A percentile compares a stretch with the other conserved stretches of the same genome.
phyloP scores from a whole-genome alignment of 2,329 filamentous ascomycete genomes.

The Camillea tinctor region DNA sequence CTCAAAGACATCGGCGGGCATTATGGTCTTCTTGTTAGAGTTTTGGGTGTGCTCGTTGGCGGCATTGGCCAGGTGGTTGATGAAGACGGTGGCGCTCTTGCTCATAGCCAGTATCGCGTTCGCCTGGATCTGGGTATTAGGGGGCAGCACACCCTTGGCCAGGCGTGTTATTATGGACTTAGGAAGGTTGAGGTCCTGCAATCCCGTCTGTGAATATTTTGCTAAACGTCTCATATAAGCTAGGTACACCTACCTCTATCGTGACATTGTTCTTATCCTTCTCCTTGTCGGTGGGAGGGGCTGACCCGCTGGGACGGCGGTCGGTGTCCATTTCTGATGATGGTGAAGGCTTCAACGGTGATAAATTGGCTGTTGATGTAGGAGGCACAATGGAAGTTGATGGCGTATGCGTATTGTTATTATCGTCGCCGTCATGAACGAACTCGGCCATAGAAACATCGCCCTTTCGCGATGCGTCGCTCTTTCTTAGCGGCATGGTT shows the following conservation, averaged over 20 bases:
- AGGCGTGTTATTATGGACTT: constrained; percentile 79
- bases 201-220: constrained; percentile 12
- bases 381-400: constrained; percentile 18
- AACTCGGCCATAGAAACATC: constrained; percentile 47
- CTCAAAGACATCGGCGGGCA: constrained; percentile 71
- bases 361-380: constrained; percentile 22
- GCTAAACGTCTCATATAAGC: no score
- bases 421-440: constrained; percentile 41
- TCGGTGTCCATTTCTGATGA: constrained; percentile 36
- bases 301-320: constrained; percentile 29
- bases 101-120: constrained; percentile 77
- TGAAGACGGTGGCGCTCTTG: constrained; percentile 80
- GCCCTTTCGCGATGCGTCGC: constrained; percentile 44
- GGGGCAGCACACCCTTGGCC: constrained; percentile 75
- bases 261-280: constrained; percentile 37
- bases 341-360: constrained; percentile 22
- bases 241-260: constrained; percentile 49
- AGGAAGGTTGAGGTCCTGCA: constrained; percentile 70
- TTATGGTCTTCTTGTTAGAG: constrained; percentile 75
- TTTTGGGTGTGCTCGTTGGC: constrained; percentile 69
- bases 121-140: constrained; percentile 80
- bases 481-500: constrained; percentile 57
- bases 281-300: constrained; percentile 30
- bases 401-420: constrained; percentile 13
- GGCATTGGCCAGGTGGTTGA: constrained; percentile 75